A percentile compares a stretch with the other conserved stretches of the same genome.
Conservation (phyloP, 352 stramenopile genomes). For the Globisporangium megalacanthum region DNA sequence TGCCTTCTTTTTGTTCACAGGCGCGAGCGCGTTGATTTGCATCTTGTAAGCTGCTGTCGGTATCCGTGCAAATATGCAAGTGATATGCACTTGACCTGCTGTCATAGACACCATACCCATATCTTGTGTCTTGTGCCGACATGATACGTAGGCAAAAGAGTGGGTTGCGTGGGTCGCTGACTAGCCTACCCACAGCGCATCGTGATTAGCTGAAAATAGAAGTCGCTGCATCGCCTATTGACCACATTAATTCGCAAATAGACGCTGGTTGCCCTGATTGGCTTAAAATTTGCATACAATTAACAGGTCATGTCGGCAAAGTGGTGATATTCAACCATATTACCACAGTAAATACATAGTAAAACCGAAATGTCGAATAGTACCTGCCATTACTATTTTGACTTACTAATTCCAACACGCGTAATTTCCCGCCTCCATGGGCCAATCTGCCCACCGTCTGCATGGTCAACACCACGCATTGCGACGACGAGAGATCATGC, state of each 20-base stretch:
- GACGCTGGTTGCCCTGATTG: not conserved
- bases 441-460: no score
- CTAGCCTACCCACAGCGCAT: no score
- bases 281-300: constrained; percentile 4
- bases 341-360: no score
- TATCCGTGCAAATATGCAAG: not conserved
- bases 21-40: not conserved
- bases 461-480: no score
- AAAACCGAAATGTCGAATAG: no score
- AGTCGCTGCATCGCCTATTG: not conserved
- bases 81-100: not conserved
- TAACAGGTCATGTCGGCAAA: not conserved
- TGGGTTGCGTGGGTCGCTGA: no score
- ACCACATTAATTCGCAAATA: constrained; percentile 1
- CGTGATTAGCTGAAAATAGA: constrained; percentile 1
- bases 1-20: not conserved
- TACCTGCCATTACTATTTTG: no score
- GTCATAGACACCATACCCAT: not conserved
- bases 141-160: not conserved
- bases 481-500: no score
- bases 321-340: constrained; percentile 2
- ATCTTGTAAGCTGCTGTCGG: not conserved
- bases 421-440: no score
- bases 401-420: no score
- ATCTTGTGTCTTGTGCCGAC: not conserved